Evolutionary conservation across 352 stramenopile genomes (phyloP), one percentile per base, ranked within the genome.

Genomic region (Thraustochytrium sp.): DNA sequence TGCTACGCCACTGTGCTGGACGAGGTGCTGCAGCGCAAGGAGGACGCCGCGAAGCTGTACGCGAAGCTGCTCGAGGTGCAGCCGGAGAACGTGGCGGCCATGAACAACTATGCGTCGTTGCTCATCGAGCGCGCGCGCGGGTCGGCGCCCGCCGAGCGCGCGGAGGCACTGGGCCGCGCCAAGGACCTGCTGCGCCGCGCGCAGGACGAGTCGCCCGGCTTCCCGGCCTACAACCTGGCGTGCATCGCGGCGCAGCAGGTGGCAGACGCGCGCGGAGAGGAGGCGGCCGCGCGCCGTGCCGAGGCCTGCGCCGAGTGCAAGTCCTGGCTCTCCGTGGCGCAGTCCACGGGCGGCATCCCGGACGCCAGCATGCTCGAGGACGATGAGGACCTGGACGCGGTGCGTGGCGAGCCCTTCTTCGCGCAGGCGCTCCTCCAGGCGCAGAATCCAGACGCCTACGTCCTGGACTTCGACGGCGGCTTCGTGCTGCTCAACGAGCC

Each of bases 181-280:
- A 46, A 51, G 31, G n/a, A 1, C 0, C 68, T 80, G 0, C 49
- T 68, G 31, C 42, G 34, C 11, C 34, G 68, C 23, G 68, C 68
- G 26, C 68, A 80, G 68, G 36, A 80, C 23, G 36, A 55, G 34
- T 42, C 68, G 26, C 68, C 68, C 18, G 68, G 68, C 0, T 80
- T 80, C n/a, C 68, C 68, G 11, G 68, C 68, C 21, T 80, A 80
- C 46, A 80, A 80, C 49, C 37, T 80, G 46, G 68, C 68, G 44
- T 80, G 68, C 13, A 77, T 77, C 34, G 65, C 49, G 9, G 62
- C 62, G 3, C 62, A 75, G 2, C 36, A 51, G 26, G 37, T 37
- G 38, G 37, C 37, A 9, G n/a, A 3, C 26, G 4, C 5, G 42
- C 42, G 38, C 2, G 37, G 5, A 18, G 5, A 54, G 36, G 62